These are phyloP conservation scores for Aspergillus sp. DNA, from an alignment of 2,329 filamentous ascomycete species.

Conservation along the genomic window DNA sequence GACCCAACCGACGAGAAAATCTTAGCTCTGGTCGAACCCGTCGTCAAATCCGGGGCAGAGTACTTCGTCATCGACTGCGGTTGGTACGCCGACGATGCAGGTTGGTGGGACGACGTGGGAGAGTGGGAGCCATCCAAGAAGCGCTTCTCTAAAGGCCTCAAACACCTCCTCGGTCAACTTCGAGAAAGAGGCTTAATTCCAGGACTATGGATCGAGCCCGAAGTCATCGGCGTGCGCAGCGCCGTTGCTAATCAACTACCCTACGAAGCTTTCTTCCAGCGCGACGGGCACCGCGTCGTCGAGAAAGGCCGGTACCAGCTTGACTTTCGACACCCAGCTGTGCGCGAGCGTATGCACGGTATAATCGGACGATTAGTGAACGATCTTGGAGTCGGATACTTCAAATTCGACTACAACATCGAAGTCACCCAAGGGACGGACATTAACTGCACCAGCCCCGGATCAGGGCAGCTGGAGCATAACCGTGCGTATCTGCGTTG, in stretches of 20 bases:
- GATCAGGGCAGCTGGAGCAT: conserved; percentile 30
- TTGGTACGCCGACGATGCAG: conserved; percentile 39
- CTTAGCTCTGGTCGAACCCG: conserved; percentile 29
- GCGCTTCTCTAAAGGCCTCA: conserved; percentile 34
- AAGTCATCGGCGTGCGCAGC: conserved; percentile 36
- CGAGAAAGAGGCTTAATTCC: conserved; percentile 26
- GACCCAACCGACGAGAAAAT: conserved; percentile 38
- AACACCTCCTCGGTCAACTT: conserved; percentile 26
- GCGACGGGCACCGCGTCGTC: conserved; percentile 29
- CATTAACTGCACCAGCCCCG: conserved; percentile 19
- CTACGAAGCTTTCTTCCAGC: conserved; percentile 34
- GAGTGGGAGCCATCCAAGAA: conserved; percentile 33
- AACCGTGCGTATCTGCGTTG: conserved; percentile 35
- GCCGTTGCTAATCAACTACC: conserved; percentile 26
- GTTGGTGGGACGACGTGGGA: conserved; percentile 42
- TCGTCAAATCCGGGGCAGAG: conserved; percentile 29
- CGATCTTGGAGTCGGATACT: conserved; percentile 32
- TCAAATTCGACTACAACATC: conserved; percentile 43
- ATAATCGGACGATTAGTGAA: conserved; percentile 26
- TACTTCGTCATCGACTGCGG: conserved; percentile 41
- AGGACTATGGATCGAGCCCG: conserved; percentile 38
- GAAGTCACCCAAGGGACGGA: conserved; percentile 37
- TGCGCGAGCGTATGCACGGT: conserved; percentile 23
- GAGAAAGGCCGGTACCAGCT: conserved; percentile 37
- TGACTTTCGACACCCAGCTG: conserved; percentile 31